These are phyloP conservation scores for Podospora didyma DNA, from an alignment of 495 filamentous ascomycete genomes.

Conservation along the genomic window DNA sequence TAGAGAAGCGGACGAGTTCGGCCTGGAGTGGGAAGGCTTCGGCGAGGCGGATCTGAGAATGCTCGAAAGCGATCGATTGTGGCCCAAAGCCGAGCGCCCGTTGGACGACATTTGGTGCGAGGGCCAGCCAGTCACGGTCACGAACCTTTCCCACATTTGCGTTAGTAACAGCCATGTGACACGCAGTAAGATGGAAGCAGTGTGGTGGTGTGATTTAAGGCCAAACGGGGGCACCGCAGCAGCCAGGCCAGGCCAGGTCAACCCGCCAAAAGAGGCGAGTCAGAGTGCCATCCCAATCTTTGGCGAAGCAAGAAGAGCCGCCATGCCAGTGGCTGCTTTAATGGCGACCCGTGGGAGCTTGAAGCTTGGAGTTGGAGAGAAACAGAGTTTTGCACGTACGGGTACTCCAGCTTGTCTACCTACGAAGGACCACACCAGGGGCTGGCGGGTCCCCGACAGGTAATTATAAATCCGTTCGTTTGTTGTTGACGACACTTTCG, in stretches of 20 bases:
- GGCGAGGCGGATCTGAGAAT: slow-evolving; percentile 32
- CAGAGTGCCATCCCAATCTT: no score
- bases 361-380: background rate
- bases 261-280: no score
- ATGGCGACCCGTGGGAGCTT: background rate
- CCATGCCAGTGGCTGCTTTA: background rate
- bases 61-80: slow-evolving; percentile 47
- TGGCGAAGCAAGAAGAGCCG: background rate
- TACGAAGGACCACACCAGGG: slow-evolving; percentile 28
- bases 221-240: background rate
- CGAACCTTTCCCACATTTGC: slow-evolving; percentile 37
- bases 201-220: background rate
- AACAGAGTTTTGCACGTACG: slow-evolving; percentile 16
- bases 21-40: slow-evolving; percentile 17
- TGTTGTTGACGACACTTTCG: background rate
- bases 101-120: slow-evolving; percentile 35
- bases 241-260: background rate
- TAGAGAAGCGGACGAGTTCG: slow-evolving; percentile 14
- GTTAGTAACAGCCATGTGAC: slow-evolving; percentile 33
- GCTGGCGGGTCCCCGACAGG: slow-evolving; percentile 25
- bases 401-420: slow-evolving; percentile 25
- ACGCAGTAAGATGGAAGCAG: background rate
- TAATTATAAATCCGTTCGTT: background rate
- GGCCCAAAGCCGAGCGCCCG: slow-evolving; percentile 37
- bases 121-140: slow-evolving; percentile 48